Conservation (phyloP, 805 yeast species). For the Candida ipomoeae region DNA sequence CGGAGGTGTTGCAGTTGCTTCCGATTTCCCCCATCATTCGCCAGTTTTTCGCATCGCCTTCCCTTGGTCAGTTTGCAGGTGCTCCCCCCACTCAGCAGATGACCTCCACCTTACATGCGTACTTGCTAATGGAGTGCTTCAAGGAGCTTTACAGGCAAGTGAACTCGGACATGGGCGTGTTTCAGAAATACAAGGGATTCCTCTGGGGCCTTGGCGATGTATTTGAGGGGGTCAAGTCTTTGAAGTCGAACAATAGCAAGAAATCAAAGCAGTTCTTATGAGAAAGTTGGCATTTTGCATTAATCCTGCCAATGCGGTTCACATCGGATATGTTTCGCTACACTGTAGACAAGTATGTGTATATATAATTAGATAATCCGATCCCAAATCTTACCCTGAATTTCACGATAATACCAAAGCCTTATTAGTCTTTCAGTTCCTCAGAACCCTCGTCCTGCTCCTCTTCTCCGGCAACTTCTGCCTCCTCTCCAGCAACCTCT, state of each 20-base stretch:
- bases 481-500: slow-evolving; percentile 16
- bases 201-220: slow-evolving; percentile 48
- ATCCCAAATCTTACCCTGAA: slow-evolving; percentile 3
- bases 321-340: not conserved
- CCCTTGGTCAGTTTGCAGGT: slow-evolving; percentile 16
- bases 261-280: not conserved
- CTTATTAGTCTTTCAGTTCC: not conserved
- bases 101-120: slow-evolving; percentile 57
- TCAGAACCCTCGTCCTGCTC: slow-evolving; percentile 13
- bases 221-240: slow-evolving; percentile 7
- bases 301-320: not conserved
- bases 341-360: slow-evolving; percentile 1
- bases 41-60: slow-evolving; percentile 28
- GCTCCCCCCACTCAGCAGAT: slow-evolving; percentile 29
- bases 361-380: slow-evolving; percentile 4
- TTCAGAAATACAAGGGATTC: slow-evolving; percentile 42
- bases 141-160: slow-evolving; percentile 47
- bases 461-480: slow-evolving; percentile 12
- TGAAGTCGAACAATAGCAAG: not conserved
- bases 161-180: slow-evolving; percentile 19
- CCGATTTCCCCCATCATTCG: slow-evolving; percentile 53
- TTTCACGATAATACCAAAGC: not conserved
- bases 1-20: slow-evolving; percentile 62
- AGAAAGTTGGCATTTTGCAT: not conserved
- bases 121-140: slow-evolving; percentile 61